Percentiles rank a stretch among this genome's conserved stretches.
phyloP scores from a whole-genome alignment of 106 monocot genomes.

The Dendrobium catenatum region DNA sequence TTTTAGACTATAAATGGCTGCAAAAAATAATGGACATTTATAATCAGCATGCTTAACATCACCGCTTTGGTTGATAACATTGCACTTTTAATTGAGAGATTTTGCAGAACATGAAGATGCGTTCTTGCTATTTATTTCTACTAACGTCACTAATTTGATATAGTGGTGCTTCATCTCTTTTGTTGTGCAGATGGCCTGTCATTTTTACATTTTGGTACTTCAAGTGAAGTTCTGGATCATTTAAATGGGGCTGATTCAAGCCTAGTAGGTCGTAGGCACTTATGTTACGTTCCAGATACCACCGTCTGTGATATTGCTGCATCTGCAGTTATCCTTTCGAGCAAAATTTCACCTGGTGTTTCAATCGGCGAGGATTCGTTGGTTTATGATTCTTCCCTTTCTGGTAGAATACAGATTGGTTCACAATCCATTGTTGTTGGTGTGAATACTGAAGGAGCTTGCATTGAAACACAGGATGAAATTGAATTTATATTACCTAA shows the following conservation, averaged over 20 bases:
- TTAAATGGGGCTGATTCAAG: conserved; percentile 46
- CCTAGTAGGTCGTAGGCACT: conserved; percentile 75
- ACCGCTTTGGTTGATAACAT: neutral
- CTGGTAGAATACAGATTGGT: conserved; percentile 82
- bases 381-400: conserved; percentile 85
- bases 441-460: conserved; percentile 43
- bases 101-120: neutral
- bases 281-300: conserved; percentile 83
- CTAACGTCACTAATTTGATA: neutral
- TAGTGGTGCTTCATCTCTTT: neutral
- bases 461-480: conserved; percentile 7
- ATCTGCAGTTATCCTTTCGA: conserved; percentile 82
- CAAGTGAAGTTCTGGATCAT: conserved; percentile 91
- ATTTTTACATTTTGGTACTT: conserved; percentile 96
- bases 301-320: conserved; percentile 82
- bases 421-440: conserved; percentile 85
- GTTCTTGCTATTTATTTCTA: neutral
- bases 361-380: conserved; percentile 86
- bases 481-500: conserved; percentile 55
- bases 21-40: neutral
- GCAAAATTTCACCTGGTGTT: conserved; percentile 79
- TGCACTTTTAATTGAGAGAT: neutral
- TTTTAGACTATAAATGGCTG: neutral
- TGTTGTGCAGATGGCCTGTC: conserved; percentile 64
- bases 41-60: neutral